Evolutionary conservation across 2,329 filamentous ascomycete genomes (phyloP).

Genomic region (Aspergillus sp.): DNA sequence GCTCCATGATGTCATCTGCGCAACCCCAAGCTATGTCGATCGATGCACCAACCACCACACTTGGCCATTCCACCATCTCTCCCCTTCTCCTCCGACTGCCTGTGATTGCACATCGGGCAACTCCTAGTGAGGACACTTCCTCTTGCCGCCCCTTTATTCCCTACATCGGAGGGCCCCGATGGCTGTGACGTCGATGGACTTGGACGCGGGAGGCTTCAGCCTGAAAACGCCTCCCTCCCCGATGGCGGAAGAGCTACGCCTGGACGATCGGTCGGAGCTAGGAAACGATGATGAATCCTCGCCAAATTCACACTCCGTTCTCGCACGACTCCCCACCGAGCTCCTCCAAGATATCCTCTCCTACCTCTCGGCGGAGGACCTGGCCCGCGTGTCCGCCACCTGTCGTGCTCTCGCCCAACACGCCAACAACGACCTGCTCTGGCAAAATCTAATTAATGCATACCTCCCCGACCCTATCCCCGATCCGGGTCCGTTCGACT

Average conservation of each 20-base stretch:
- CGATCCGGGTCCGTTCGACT: conserved; percentile 58
- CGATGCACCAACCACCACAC: not conserved
- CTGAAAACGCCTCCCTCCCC: not conserved
- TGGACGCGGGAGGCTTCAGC: not conserved
- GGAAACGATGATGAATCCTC: not conserved
- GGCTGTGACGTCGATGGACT: conserved; percentile 4
- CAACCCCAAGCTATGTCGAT: not conserved
- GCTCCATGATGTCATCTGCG: not conserved
- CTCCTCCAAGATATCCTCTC: conserved; percentile 70
- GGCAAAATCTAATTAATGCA: conserved; percentile 67
- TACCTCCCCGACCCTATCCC: conserved; percentile 62
- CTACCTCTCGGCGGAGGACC: conserved; percentile 63
- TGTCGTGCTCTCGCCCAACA: conserved; percentile 62
- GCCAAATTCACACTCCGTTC: conserved; percentile 12
- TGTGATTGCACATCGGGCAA: not conserved
- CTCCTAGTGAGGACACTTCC: not conserved
- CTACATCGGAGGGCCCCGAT: not conserved
- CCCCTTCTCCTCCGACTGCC: not conserved
- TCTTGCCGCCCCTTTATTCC: not conserved
- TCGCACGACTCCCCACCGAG: conserved; percentile 65
- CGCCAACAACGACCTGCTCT: conserved; percentile 66
- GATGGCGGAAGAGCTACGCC: conserved; percentile 3
- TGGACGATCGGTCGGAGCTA: not conserved
- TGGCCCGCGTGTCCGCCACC: conserved; percentile 59
- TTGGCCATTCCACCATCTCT: not conserved